These are phyloP conservation scores for Actinomucor elegans DNA, from an alignment of 371 early-diverging fungal species.

Conservation along the genomic window DNA sequence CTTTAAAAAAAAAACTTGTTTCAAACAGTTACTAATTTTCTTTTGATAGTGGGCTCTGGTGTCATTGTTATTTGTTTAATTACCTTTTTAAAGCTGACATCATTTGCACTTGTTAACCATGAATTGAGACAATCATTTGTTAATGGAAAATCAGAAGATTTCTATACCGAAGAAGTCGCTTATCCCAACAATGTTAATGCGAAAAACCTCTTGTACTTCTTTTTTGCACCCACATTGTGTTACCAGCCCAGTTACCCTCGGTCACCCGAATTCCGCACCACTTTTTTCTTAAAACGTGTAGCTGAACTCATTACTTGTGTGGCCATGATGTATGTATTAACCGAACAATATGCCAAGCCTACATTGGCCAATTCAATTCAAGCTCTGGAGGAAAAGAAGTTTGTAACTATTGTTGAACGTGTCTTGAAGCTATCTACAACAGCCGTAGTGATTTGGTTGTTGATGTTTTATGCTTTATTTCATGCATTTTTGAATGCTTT, in stretches of 20 bases:
- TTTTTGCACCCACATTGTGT: conserved; percentile 84
- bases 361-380: conserved; percentile 80
- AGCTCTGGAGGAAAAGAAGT: conserved; percentile 67
- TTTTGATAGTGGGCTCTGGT: conserved; percentile 52
- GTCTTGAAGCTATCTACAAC: conserved; percentile 83
- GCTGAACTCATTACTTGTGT: conserved; percentile 65
- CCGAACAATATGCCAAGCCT: conserved; percentile 84
- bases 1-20: neutral
- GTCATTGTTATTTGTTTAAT: conserved; percentile 63
- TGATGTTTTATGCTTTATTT: conserved; percentile 90
- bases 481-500: conserved; percentile 81
- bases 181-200: conserved; percentile 81
- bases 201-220: conserved; percentile 73
- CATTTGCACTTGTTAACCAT: conserved; percentile 71
- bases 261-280: conserved; percentile 62
- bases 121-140: conserved; percentile 58
- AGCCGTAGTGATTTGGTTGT: conserved; percentile 81
- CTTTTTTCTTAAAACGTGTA: conserved; percentile 79
- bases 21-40: neutral
- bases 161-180: conserved; percentile 49
- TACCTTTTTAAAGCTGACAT: conserved; percentile 79
- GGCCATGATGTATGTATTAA: conserved; percentile 79
- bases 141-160: conserved; percentile 29
- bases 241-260: conserved; percentile 90
- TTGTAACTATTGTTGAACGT: conserved; percentile 75